Base-by-base conservation (phyloP, 345 rosid species). In the Gossypium turneri region DNA sequence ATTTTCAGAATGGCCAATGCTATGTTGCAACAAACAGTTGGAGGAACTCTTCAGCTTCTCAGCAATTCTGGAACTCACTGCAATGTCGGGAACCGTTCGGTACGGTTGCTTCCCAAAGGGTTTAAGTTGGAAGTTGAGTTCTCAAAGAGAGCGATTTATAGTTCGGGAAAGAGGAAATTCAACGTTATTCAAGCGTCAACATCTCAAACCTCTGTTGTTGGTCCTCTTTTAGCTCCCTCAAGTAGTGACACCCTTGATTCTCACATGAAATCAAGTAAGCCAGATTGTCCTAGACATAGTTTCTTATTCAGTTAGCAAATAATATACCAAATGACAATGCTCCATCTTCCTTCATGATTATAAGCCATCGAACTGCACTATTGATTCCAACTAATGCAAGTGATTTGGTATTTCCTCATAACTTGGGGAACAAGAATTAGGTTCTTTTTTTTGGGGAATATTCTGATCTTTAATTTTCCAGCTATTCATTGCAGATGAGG, bases 1-100 rank as follows among this genome's bases (percentile, higher is more conserved):
- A 60, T 45, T 58, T 59, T 69, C 90, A 89, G 97, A 79, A 93
- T 93, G 96, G 89, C 88, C 44, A 79, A 82, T 73, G 81, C 89
- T 80, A 82, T 78, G 57, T 87, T 86, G 68, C 84, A 87, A 79
- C 91, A 85, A 80, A 72, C 88, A 41, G 22, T 81, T 16, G 81
- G 83, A 73, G 82, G 83, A 73, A 80, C 82, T 65, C 64, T 82
- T 60, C 86, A 82, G 57, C 73, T 78, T 77, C 79, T 84, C 29
- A 76, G 77, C 51, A 81, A 44, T 82, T 84, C 82, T 63, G 78
- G 80, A 57, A 51, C 44, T 81, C 77, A 47, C 6, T 78, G 60
- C 52, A 88, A 84, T 63, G 62, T 80, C 55, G 75, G 80, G 41
- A 82, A 44, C 75, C 67, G 64, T 59, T 74, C 88, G 3, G 71